phyloP scores from a whole-genome alignment of 768 basidiomycete genomes.

The Cantharellus cinnabarinus region DNA sequence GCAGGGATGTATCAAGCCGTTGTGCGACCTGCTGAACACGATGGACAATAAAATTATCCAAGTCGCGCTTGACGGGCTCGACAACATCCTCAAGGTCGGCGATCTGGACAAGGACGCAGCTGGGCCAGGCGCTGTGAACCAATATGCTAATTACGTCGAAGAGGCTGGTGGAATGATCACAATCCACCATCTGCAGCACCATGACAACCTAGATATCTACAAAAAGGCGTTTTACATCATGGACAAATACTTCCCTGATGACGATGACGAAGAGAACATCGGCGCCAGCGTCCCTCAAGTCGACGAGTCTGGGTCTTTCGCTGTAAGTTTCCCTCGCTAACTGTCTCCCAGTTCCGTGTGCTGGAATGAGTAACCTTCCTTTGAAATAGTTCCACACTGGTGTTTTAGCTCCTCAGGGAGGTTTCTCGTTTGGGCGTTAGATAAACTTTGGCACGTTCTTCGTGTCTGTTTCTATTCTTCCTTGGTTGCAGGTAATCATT shows the following conservation, averaged over 20 bases:
- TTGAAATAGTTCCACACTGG: conserved; percentile 57
- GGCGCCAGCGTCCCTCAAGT: conserved; percentile 52
- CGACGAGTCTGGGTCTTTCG: conserved; percentile 24
- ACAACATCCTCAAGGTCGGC: conserved; percentile 95
- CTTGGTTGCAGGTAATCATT: background rate
- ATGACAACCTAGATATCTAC: conserved; percentile 98
- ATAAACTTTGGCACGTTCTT: background rate
- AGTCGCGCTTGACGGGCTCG: conserved; percentile 91
- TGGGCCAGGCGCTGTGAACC: conserved; percentile 69
- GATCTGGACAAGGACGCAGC: conserved; percentile 77
- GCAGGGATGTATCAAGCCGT: conserved; percentile 96
- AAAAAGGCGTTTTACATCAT: conserved; percentile 99
- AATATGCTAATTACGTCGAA: conserved; percentile 87
- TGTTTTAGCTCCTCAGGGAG: conserved; percentile 78
- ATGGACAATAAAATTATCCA: conserved; percentile 99
- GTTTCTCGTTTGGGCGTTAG: conserved; percentile 65
- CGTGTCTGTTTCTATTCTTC: background rate
- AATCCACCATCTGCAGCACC: conserved; percentile 97
- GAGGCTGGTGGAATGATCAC: conserved; percentile 98
- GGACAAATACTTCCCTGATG: conserved; percentile 97
- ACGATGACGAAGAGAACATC: conserved; percentile 73
- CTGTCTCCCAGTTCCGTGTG: conserved; percentile 28
- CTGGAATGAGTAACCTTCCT: conserved; percentile 27
- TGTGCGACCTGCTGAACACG: conserved; percentile 88
- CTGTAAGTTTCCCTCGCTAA: conserved; percentile 6